Evolutionary conservation across 371 early-diverging fungal species (phyloP).

Genomic region (Mucor racemosus): DNA sequence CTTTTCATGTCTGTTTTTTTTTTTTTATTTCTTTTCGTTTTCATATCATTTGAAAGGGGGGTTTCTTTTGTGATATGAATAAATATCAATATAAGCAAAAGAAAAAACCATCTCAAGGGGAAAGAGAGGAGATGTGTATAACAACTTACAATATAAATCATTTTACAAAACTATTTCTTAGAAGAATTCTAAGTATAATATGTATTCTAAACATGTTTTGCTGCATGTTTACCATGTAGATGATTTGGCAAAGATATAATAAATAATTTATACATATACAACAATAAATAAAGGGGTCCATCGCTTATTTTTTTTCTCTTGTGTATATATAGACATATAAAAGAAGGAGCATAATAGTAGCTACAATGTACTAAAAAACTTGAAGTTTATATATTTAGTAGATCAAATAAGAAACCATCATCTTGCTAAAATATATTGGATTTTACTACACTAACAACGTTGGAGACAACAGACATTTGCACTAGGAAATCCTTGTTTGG

Average conservation of each 20-base stretch:
- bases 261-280: neutral
- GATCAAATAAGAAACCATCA: neutral
- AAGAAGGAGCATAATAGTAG: neutral
- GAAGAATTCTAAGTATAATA: neutral
- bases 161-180: too few species aligned
- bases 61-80: neutral
- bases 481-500: conserved; percentile 4
- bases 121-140: neutral
- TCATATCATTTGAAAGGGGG: neutral
- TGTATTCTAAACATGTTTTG: neutral
- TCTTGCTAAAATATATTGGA: too few species aligned
- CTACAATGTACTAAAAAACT: neutral
- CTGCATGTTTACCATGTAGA: neutral
- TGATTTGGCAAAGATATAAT: neutral
- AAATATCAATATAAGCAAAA: neutral
- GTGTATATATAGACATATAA: neutral
- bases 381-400: neutral
- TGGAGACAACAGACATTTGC: neutral
- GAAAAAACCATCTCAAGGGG: neutral
- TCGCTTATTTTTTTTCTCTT: neutral
- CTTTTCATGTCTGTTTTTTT: neutral
- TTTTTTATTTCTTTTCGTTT: neutral
- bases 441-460: neutral
- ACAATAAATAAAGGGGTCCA: neutral
- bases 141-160: too few species aligned